Evolutionary conservation across 2,329 filamentous ascomycete genomes (phyloP), one percentile per base, ranked within the genome.

Genomic region (Diaporthe eres): DNA sequence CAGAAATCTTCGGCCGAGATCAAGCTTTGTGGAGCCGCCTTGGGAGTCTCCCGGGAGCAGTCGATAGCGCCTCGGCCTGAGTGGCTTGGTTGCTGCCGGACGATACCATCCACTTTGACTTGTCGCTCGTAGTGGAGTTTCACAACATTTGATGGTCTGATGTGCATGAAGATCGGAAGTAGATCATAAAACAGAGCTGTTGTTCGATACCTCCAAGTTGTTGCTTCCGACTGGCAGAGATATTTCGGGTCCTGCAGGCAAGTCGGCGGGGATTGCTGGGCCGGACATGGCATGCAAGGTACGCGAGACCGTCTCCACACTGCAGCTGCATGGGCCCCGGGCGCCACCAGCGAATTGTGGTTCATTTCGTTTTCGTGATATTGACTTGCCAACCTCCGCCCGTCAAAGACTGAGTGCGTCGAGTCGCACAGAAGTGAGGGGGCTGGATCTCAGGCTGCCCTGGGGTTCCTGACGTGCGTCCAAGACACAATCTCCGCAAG

Each of bases 201-300:
- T 15, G 19, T 22, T 28, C 15, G 25, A 65, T 7, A 28, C n/a
- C 17, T 34, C 5, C 37, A 39, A 39, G 37, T 1, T 39, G 17
- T 31, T 49, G 25, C 28, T 67, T 51, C 10, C 7, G 6, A 8
- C 47, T 34, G 47, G 44, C 28, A 25, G 31, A 51, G 44, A 37
- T 22, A 19, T 51, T 22, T 13, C 28, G 47, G 39, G 31, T 28
- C 13, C 47, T 39, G 65, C 47, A 68, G 47, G 15, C 31, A 13
- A 1, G 4, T 42, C 28, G 17, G 61, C 19, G 39, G 51, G 53
- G 39, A n/a, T 12, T 42, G 19, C 49, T 47, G 34, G 28, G 17
- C 70, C 17, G 55, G 34, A 47, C 19, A 51, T 37, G 22, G 47
- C 55, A 75, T 75, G 74, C 51, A 75, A 75, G 74, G 74, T 75